Conservation (phyloP, 306 rosid species). For the Acacia melanoxylon region DNA sequence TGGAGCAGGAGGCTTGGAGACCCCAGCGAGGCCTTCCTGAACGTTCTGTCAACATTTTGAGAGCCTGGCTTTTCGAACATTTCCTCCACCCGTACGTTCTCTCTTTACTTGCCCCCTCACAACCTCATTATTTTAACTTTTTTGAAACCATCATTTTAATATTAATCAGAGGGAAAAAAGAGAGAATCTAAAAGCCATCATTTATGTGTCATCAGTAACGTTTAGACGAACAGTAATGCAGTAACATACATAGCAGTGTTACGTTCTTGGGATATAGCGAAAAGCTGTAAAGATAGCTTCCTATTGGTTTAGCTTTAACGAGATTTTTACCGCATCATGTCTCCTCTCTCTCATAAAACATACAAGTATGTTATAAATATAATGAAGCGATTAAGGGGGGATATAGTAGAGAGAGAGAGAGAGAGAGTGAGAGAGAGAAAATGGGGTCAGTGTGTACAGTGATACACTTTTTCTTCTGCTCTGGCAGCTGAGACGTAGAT, state of each 20-base stretch:
- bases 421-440: slow-evolving; percentile 17
- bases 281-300: slow-evolving; percentile 43
- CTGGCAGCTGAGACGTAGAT: slow-evolving; percentile 45
- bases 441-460: slow-evolving; percentile 42
- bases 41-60: slow-evolving; percentile 91
- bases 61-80: slow-evolving; percentile 99
- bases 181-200: slow-evolving; percentile 43
- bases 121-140: not conserved
- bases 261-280: slow-evolving; percentile 37
- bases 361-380: slow-evolving; percentile 18
- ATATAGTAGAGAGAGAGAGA: slow-evolving; percentile 31
- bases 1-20: slow-evolving; percentile 99
- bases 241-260: slow-evolving; percentile 45
- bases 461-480: slow-evolving; percentile 36
- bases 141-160: not conserved
- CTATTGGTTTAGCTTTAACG: slow-evolving; percentile 28
- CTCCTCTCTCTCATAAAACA: slow-evolving; percentile 26
- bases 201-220: slow-evolving; percentile 27
- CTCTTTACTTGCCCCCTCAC: not conserved
- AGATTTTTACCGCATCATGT: slow-evolving; percentile 17
- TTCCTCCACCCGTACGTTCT: slow-evolving; percentile 94
- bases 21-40: slow-evolving; percentile 99
- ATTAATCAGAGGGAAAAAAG: not conserved
- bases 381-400: slow-evolving; percentile 27
- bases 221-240: slow-evolving; percentile 43